Percentiles rank a stretch among this genome's conserved stretches.
Evolutionary conservation across 2,329 filamentous ascomycete species (phyloP).

Genomic region (Talaromyces funiculosus): DNA sequence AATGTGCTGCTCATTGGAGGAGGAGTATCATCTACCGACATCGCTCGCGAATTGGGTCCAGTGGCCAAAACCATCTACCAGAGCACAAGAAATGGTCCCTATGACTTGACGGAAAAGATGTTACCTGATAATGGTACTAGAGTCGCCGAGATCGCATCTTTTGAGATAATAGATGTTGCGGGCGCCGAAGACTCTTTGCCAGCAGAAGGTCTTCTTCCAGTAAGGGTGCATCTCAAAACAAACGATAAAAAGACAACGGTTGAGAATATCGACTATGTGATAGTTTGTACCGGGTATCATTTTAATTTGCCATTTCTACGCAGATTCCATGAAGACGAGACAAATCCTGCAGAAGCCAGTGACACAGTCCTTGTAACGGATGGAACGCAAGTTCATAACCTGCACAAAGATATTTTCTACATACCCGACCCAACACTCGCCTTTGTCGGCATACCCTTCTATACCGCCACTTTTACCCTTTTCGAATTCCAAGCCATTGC

Average conservation of each 20-base stretch:
- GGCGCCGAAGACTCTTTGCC: not conserved
- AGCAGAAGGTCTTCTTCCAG: slow-evolving; percentile 39
- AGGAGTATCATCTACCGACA: slow-evolving; percentile 51
- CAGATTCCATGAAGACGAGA: slow-evolving; percentile 45
- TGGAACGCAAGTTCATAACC: slow-evolving; percentile 59
- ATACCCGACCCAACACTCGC: slow-evolving; percentile 59
- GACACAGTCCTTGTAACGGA: slow-evolving; percentile 56
- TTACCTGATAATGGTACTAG: slow-evolving; percentile 51
- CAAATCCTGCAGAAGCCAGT: slow-evolving; percentile 43
- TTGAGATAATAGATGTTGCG: slow-evolving; percentile 25
- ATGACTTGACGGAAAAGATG: slow-evolving; percentile 51
- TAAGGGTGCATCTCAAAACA: slow-evolving; percentile 46
- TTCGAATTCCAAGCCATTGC: slow-evolving; percentile 66
- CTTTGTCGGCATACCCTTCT: slow-evolving; percentile 62
- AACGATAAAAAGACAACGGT: slow-evolving; percentile 47
- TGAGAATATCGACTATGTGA: slow-evolving; percentile 53
- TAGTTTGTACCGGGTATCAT: slow-evolving; percentile 65
- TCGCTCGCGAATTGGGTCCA: slow-evolving; percentile 47
- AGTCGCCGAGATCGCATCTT: slow-evolving; percentile 49
- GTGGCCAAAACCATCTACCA: slow-evolving; percentile 46
- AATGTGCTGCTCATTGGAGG: slow-evolving; percentile 54
- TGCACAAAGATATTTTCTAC: slow-evolving; percentile 68
- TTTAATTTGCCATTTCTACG: slow-evolving; percentile 60
- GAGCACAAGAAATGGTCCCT: slow-evolving; percentile 56
- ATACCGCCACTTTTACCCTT: slow-evolving; percentile 60